Evolutionary conservation across 192 early-diverging fungal species (phyloP).

Genomic region (Rhizoclosmatium globosum): DNA sequence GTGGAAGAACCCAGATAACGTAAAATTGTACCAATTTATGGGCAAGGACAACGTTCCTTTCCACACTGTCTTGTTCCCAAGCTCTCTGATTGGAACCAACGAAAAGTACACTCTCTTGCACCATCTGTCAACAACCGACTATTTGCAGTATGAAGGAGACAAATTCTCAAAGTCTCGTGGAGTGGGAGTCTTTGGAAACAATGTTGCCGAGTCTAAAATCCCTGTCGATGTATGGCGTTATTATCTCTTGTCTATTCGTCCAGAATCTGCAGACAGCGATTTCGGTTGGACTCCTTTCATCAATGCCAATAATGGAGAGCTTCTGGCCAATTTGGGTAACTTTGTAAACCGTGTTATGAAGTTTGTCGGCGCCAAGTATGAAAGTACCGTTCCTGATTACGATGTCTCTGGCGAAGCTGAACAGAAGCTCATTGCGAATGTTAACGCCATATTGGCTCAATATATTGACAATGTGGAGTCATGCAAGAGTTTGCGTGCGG

Average conservation of each 20-base stretch:
- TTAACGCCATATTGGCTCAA: slow-evolving; percentile 77
- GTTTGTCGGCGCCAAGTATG: slow-evolving; percentile 93
- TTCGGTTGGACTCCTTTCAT: slow-evolving; percentile 96
- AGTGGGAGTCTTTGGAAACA: slow-evolving; percentile 97
- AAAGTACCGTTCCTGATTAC: slow-evolving; percentile 76
- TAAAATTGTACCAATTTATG: slow-evolving; percentile 99
- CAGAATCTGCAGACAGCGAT: slow-evolving; percentile 89
- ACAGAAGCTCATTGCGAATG: slow-evolving; percentile 78
- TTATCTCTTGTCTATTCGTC: slow-evolving; percentile 90
- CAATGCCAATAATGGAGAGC: slow-evolving; percentile 93
- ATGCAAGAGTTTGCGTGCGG: slow-evolving; percentile 83
- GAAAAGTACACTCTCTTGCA: slow-evolving; percentile 93
- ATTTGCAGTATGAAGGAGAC: slow-evolving; percentile 93
- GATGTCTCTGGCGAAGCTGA: slow-evolving; percentile 66
- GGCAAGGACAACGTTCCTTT: slow-evolving; percentile 99
- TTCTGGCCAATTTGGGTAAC: slow-evolving; percentile 96
- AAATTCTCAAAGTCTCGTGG: slow-evolving; percentile 98
- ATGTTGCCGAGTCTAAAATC: slow-evolving; percentile 89
- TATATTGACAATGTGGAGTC: slow-evolving; percentile 83
- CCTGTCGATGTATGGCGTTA: slow-evolving; percentile 96
- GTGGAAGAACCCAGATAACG: slow-evolving; percentile 99
- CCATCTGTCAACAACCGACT: slow-evolving; percentile 94
- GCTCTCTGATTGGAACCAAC: slow-evolving; percentile 81
- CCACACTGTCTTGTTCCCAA: slow-evolving; percentile 98
- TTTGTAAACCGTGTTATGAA: slow-evolving; percentile 97